Conservation (phyloP, 495 filamentous ascomycete species). For the Podospora fimiseda region DNA sequence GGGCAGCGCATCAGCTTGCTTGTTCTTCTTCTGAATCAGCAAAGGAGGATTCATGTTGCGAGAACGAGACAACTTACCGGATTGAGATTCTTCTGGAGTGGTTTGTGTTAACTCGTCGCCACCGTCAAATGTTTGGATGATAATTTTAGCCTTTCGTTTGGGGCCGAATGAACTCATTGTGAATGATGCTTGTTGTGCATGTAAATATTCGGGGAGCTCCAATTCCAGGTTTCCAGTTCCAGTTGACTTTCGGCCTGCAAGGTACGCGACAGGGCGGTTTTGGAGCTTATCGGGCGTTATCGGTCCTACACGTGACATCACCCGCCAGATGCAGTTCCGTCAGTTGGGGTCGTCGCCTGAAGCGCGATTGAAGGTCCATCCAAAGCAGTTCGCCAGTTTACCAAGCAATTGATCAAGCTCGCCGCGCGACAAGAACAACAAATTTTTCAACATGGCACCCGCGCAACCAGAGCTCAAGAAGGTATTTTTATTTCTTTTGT, state of each 20-base stretch:
- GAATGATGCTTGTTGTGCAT: background rate
- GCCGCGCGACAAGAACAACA: constrained; percentile 3
- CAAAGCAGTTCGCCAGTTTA: constrained; percentile 3
- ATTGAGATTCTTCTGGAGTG: constrained; percentile 26
- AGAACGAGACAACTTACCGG: constrained; percentile 22
- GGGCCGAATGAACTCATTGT: constrained; percentile 58
- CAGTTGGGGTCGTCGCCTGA: background rate
- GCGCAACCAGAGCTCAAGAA: constrained; percentile 98
- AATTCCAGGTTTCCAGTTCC: background rate
- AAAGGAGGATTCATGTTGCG: constrained; percentile 13
- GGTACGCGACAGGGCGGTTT: constrained; percentile 1
- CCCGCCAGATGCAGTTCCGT: constrained; percentile 2
- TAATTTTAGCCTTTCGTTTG: constrained; percentile 67
- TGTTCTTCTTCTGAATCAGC: constrained; percentile 29
- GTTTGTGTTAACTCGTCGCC: constrained; percentile 39
- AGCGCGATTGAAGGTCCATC: constrained; percentile 8
- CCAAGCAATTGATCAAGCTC: constrained; percentile 11
- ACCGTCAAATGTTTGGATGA: constrained; percentile 63
- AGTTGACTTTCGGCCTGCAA: background rate
- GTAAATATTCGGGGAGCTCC: background rate
- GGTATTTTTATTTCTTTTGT: constrained; percentile 50
- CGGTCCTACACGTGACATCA: constrained; percentile 15
- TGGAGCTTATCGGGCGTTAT: constrained; percentile 10
- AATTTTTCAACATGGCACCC: constrained; percentile 75
- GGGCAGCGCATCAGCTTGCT: constrained; percentile 32